Percentiles rank a stretch among this genome's conserved stretches.
Conservation (phyloP, 148 eudicot species). For the Amaranthus palmeri region DNA sequence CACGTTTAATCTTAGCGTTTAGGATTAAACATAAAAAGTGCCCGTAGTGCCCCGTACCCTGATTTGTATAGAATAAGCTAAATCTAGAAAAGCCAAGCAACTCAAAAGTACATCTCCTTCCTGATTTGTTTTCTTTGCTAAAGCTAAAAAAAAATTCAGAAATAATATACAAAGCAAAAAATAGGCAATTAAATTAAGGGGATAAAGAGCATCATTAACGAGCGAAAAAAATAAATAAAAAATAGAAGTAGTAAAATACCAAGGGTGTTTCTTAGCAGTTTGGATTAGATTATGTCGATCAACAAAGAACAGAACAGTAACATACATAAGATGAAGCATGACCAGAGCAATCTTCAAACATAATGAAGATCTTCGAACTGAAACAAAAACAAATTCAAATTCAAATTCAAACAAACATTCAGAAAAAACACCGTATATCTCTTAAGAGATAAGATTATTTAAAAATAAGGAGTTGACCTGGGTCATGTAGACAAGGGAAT, state of each 20-base stretch:
- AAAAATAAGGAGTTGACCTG: conserved; percentile 35
- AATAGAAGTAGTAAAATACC: conserved; percentile 35
- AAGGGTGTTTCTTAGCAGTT: conserved; percentile 45
- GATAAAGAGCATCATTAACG: too few relatives aligned
- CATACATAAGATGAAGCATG: conserved; percentile 52
- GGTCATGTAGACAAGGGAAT: conserved; percentile 81
- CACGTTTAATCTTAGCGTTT: too few relatives aligned
- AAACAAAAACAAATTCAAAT: neutral
- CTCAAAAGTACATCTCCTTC: neutral
- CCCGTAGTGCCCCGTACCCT: neutral
- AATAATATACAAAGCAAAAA: too few relatives aligned
- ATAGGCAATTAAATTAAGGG: neutral
- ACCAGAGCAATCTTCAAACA: conserved; percentile 62
- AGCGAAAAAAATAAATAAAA: neutral
- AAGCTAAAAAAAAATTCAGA: neutral
- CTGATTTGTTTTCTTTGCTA: neutral
- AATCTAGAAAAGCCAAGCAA: neutral
- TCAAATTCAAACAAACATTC: conserved; percentile 4
- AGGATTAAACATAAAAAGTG: too few relatives aligned
- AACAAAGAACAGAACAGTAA: conserved; percentile 43
- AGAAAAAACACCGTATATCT: neutral
- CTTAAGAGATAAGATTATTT: neutral
- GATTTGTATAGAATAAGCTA: neutral
- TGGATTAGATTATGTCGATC: conserved; percentile 47
- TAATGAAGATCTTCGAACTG: conserved; percentile 70